Evolutionary conservation across 2,329 filamentous ascomycete genomes (phyloP).

Genomic region (Helotiales sp.): DNA sequence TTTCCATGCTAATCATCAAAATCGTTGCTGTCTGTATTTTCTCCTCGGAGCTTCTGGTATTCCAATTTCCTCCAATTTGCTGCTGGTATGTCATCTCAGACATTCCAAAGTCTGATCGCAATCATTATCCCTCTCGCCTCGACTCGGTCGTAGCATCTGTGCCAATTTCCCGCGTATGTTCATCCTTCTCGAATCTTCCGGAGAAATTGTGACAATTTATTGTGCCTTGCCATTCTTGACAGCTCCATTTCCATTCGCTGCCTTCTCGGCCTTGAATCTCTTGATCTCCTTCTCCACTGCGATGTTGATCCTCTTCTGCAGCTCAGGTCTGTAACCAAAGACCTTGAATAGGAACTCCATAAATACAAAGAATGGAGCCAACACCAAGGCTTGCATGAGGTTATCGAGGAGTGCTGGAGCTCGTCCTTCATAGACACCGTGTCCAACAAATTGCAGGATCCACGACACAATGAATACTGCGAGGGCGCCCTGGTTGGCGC

Average conservation of each 20-base stretch:
- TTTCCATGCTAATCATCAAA: background rate
- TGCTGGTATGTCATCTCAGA: too few relatives aligned
- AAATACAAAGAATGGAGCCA: slow-evolving; percentile 97
- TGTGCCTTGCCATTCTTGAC: slow-evolving; percentile 53
- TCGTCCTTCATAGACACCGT: slow-evolving; percentile 84
- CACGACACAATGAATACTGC: slow-evolving; percentile 73
- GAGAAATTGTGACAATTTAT: slow-evolving; percentile 13
- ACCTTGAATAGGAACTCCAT: slow-evolving; percentile 82
- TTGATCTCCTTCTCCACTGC: slow-evolving; percentile 74
- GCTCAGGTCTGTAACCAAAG: slow-evolving; percentile 84
- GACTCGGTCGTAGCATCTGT: background rate
- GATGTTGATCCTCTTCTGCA: slow-evolving; percentile 78
- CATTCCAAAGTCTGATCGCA: too few relatives aligned
- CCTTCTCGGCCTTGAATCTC: slow-evolving; percentile 66
- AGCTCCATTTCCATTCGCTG: slow-evolving; percentile 35
- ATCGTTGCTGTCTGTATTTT: background rate
- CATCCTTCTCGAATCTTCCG: background rate
- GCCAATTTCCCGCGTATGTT: background rate
- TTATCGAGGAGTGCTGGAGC: slow-evolving; percentile 91
- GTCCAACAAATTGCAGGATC: slow-evolving; percentile 89
- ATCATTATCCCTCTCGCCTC: background rate
- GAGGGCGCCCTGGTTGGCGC: slow-evolving; percentile 58
- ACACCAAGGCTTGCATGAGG: slow-evolving; percentile 83
- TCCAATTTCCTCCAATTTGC: background rate
- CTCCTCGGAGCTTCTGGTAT: background rate